Evolutionary conservation across 2,329 filamentous ascomycete genomes (phyloP), one percentile per base, ranked within the genome.

Genomic region (Fusarium mangiferae): DNA sequence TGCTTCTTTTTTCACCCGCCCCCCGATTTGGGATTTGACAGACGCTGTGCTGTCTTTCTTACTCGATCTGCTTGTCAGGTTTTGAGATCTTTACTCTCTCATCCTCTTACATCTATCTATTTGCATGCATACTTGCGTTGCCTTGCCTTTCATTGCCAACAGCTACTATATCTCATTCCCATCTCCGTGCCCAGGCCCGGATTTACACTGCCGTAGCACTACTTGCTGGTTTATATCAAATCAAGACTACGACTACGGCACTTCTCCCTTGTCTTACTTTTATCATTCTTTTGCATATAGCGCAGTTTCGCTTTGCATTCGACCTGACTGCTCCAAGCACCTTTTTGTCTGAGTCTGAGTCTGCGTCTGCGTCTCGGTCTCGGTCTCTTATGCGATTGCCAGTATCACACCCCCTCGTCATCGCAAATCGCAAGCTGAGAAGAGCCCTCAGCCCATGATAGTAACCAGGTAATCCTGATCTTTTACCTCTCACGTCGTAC

Each of bases 1-100:
- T 59, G 70, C 51, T 58, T 62, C 56, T 54, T 57, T 66, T 61
- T 63, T 65, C 62, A 61, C 64, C 59, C 70, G 57, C 64, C 72
- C 70, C 71, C 72, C 68, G 66, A 75, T 66, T 72, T 68, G 45
- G 60, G 68, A 61, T 70, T 66, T 69, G 51, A 52, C 56, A 52
- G 73, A 72, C 66, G 45, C 69, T 75, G 58, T 54, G 62, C 57
- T 64, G 46, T 70, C 58, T 58, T 70, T 63, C 55, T 67, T 67
- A 60, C 52, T 74, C 58, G 36, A 74, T 68, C 62, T 75, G 65
- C 52, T 66, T 64, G 59, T 69, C 55, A 70, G 35, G 57, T 58
- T 66, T 60, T 60, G 61, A 51, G 36, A 35, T 58, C 63, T 66
- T 68, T 48, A 54, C 69, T 66, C 42, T 62, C 65, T 62, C 49